Evolutionary conservation across 2,329 filamentous ascomycete genomes (phyloP).

Genomic region (Penicillium psychrosexuale): DNA sequence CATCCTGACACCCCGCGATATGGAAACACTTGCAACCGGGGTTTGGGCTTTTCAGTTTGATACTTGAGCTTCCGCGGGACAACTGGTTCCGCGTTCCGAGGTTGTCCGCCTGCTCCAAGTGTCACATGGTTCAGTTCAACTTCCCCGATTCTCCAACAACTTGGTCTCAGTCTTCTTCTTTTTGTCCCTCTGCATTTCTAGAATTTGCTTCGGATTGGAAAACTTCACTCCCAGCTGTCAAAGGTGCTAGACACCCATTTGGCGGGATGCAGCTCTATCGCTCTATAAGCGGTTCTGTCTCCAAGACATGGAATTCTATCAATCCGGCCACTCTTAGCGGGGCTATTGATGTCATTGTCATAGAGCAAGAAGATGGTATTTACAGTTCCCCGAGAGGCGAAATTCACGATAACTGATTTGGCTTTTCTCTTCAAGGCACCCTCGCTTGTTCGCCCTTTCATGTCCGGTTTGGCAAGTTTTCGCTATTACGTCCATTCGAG

Average conservation of each 20-base stretch:
- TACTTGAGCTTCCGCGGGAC: too few relatives aligned
- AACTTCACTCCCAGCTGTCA: conserved; percentile 5
- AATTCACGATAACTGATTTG: conserved; percentile 2
- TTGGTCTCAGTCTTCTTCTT: conserved; percentile 8
- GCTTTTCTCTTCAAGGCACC: conserved; percentile 44
- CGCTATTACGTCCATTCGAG: conserved; percentile 86
- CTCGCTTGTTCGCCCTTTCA: conserved; percentile 95
- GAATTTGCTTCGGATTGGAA: conserved; percentile 1
- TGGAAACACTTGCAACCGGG: too few relatives aligned
- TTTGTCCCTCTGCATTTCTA: conserved; percentile 12
- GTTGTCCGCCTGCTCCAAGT: conserved; percentile 10
- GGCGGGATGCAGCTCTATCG: conserved; percentile 91
- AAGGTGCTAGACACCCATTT: conserved; percentile 18
- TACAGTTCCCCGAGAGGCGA: not conserved
- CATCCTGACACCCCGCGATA: too few relatives aligned
- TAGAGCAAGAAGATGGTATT: conserved; percentile 88
- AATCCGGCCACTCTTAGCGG: conserved; percentile 96
- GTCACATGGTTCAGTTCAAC: conserved; percentile 37
- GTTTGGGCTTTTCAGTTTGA: too few relatives aligned
- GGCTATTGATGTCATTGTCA: conserved; percentile 97
- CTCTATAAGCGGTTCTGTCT: conserved; percentile 90
- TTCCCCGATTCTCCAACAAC: conserved; percentile 22
- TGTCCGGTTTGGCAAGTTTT: conserved; percentile 98
- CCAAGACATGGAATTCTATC: conserved; percentile 99
- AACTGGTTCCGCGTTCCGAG: too few relatives aligned